Conservation (phyloP, 768 basidiomycete genomes). For the Lactarius quietus region DNA sequence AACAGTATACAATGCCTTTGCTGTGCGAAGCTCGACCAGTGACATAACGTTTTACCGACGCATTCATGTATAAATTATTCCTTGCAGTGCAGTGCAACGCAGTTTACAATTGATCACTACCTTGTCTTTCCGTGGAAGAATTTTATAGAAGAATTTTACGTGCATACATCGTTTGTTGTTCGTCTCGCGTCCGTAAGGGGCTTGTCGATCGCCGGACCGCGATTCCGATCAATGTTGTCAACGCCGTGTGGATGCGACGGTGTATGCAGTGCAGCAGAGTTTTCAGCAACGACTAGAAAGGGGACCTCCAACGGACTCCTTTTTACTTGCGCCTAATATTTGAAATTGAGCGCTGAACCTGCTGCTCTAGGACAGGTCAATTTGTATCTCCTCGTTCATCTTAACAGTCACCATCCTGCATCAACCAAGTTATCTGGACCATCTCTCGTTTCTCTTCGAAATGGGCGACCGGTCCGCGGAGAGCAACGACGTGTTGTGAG, state of each 20-base stretch:
- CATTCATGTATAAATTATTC: conserved; percentile 1
- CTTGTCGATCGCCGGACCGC: not conserved
- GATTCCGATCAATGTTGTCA: not conserved
- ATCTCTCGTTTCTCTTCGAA: not conserved
- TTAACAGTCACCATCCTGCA: not conserved
- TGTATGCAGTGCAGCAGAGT: not conserved
- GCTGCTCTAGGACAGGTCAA: too few relatives aligned
- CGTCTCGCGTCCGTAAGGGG: not conserved
- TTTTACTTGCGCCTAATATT: not conserved
- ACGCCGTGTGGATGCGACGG: not conserved
- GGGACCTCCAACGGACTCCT: not conserved
- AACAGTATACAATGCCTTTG: conserved; percentile 16
- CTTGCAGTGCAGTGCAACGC: conserved; percentile 6
- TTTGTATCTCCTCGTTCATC: not conserved
- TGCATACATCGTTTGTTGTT: not conserved
- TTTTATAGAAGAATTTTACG: not conserved
- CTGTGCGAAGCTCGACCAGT: conserved; percentile 16
- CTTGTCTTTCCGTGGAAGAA: not conserved
- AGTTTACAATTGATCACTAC: not conserved
- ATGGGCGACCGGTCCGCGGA: conserved; percentile 4
- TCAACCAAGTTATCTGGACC: not conserved
- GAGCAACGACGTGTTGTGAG: conserved; percentile 13
- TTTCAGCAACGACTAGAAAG: not conserved
- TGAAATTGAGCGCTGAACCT: not conserved
- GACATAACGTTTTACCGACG: conserved; percentile 6